phyloP scores from a whole-genome alignment of 2,329 filamentous ascomycete species.

The Huntiella abstrusa region DNA sequence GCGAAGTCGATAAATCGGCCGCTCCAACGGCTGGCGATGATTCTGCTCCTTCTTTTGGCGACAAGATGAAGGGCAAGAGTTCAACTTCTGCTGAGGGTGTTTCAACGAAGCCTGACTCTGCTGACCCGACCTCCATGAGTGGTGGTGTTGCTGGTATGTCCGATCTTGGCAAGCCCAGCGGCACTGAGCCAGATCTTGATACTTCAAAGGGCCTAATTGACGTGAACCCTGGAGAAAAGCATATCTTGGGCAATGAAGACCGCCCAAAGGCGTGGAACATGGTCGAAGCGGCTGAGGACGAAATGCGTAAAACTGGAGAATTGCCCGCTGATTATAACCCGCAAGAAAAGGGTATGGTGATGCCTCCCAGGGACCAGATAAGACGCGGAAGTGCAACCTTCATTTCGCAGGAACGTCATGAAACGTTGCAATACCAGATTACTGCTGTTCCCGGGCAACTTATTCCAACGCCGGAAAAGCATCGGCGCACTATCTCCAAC shows the following conservation, averaged over 20 bases:
- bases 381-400: conserved; percentile 4
- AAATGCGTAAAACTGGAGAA: conserved; percentile 28
- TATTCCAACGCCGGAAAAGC: conserved; percentile 5
- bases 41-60: background rate
- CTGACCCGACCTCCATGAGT: background rate
- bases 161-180: background rate
- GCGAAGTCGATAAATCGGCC: background rate
- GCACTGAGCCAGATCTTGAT: background rate
- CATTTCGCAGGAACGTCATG: conserved; percentile 4
- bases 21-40: background rate
- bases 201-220: conserved; percentile 1
- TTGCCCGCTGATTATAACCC: conserved; percentile 3
- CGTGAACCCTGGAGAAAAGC: conserved; percentile 7
- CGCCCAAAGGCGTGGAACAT: conserved; percentile 21
- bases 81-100: background rate
- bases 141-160: background rate
- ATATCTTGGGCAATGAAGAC: conserved; percentile 2
- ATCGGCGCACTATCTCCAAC: conserved; percentile 4
- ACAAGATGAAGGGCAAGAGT: background rate
- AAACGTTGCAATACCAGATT: conserved; percentile 4
- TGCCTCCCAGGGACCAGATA: background rate
- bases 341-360: background rate
- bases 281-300: conserved; percentile 31
- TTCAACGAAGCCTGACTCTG: background rate
- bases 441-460: conserved; percentile 8